Base-by-base conservation (phyloP, 1,284 basidiomycete genomes). In the Pseudozyma hubeiensis region DNA sequence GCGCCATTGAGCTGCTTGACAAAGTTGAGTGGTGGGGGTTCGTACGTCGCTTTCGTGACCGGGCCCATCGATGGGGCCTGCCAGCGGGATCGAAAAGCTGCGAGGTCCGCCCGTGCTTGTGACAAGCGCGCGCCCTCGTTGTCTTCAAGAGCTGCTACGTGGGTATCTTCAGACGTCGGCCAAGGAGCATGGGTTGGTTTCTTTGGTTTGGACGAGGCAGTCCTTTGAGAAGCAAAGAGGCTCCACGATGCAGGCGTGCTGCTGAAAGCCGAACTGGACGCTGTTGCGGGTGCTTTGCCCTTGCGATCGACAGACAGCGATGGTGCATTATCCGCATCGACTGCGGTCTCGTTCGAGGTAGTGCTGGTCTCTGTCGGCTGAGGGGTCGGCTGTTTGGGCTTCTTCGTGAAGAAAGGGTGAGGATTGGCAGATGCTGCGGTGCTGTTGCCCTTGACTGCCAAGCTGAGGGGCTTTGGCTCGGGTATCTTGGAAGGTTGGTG, bases 401-500 rank as follows among this genome's bases (percentile, higher is more conserved):
- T 69, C 35, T 64, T 69, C 7, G 19, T 16, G 43, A 74, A 74
- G 48, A 74, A 74, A 1, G 71, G 71, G 49, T 74, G 71, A 3
- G 65, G 54, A 17, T 52, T 58, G 10, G 63, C 43, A n/a, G 47
- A 35, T 5, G 62, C 50, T 9, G 35, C 50, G 17, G 53, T 31
- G 5, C 44, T 44, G 2, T 63, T 63, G 1, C 71, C 66, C 30
- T 65, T 65, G 37, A 69, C 71, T 7, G 62, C 71, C 19, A 74
- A 53, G 24, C 66, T 66, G 35, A 64, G 48, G 19, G 63, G 62
- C 8, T 62, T 62, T n/a, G 47, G 44, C 31, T 72, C 64, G 9
- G 45, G 30, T 1, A 16, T 16, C 31, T 59, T 59, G 14, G 53
- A 11, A 7, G 16, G 30, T 19, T 51, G 54, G 33, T 61, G 29